Conservation (phyloP, 1,284 basidiomycete genomes). For the Malassezia yamatoensis region DNA sequence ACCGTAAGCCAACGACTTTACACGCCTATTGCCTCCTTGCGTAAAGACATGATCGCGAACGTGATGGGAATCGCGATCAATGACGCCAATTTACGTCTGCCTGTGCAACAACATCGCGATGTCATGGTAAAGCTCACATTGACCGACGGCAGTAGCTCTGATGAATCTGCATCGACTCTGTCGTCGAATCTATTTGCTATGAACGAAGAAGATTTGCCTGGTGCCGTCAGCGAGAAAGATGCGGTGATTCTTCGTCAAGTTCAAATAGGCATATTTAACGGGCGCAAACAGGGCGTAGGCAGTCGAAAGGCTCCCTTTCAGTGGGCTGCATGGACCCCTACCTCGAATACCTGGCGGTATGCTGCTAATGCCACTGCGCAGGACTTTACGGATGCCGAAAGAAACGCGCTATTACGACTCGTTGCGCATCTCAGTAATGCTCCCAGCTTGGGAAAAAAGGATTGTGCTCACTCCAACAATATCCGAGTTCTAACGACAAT, state of each 20-base stretch:
- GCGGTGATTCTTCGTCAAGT: constrained; percentile 13
- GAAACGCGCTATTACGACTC: constrained; percentile 16
- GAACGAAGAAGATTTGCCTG: constrained; percentile 1
- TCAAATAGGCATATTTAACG: constrained; percentile 9
- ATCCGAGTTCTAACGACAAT: constrained; percentile 20
- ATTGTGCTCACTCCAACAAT: not conserved
- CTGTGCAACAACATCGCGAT: constrained; percentile 5
- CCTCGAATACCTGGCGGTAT: constrained; percentile 2
- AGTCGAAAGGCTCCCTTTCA: not conserved
- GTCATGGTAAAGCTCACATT: constrained; percentile 1
- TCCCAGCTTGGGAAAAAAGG: constrained; percentile 1
- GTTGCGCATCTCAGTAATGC: not conserved
- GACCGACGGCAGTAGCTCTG: not conserved
- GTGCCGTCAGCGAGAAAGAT: not conserved
- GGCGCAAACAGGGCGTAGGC: constrained; percentile 1
- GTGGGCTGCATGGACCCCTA: constrained; percentile 8
- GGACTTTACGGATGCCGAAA: constrained; percentile 7
- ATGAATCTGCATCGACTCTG: not conserved
- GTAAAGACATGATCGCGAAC: constrained; percentile 21
- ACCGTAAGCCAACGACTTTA: constrained; percentile 10
- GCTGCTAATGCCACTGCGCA: not conserved
- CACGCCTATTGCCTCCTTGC: constrained; percentile 24
- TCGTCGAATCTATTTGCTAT: constrained; percentile 13
- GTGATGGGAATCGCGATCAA: constrained; percentile 26
- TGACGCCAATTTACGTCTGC: constrained; percentile 22